Evolutionary conservation across 2,329 filamentous ascomycete species (phyloP).

Genomic region (Alternaria triticina): DNA sequence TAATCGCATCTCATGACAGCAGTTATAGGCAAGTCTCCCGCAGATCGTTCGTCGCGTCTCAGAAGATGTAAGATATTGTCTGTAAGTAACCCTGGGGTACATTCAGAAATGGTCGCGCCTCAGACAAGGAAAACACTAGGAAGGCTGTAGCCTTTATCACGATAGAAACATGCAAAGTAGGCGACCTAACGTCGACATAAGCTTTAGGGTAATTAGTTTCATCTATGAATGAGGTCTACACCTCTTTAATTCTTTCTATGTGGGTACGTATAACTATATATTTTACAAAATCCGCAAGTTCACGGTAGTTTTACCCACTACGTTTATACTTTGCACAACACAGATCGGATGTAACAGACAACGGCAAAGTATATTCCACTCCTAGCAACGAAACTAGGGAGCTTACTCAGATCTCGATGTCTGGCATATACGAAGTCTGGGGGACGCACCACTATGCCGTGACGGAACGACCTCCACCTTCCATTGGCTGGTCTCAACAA

Average conservation of each 20-base stretch:
- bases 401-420: neutral
- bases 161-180: neutral
- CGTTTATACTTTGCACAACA: neutral
- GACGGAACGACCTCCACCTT: neutral
- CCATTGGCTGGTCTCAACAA: neutral
- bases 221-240: neutral
- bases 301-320: neutral
- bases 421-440: neutral
- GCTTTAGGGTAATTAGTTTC: neutral
- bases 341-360: too few relatives aligned
- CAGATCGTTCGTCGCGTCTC: neutral
- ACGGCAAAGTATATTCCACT: neutral
- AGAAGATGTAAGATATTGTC: neutral
- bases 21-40: neutral
- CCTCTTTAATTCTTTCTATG: neutral
- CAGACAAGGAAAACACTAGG: neutral
- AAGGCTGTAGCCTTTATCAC: neutral
- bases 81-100: neutral
- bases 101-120: neutral
- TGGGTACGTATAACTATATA: neutral
- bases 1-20: neutral
- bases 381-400: neutral
- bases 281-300: neutral
- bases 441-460: neutral
- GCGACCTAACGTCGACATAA: neutral